phyloP scores from a whole-genome alignment of 1,284 basidiomycete genomes.

The Rhodofomes roseus region DNA sequence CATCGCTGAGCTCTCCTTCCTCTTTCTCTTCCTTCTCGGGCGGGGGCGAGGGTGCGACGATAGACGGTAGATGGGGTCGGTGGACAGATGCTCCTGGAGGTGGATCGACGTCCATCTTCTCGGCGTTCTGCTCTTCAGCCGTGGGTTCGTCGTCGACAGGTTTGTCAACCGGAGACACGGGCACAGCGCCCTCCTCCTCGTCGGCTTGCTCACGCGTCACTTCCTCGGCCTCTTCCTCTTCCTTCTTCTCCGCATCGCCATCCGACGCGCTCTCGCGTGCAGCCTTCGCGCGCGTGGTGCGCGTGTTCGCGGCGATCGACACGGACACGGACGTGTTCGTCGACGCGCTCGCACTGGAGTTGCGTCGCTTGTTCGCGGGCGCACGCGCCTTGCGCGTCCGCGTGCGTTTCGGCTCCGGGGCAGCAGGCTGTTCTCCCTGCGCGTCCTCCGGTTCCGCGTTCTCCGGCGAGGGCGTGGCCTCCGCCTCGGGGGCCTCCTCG shows the following conservation, averaged over 20 bases:
- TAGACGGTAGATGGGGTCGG: background rate
- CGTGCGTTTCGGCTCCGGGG: conserved; percentile 24
- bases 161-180: background rate
- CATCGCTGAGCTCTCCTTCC: conserved; percentile 13
- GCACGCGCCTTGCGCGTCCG: conserved; percentile 25
- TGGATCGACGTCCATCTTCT: conserved; percentile 4
- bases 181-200: background rate
- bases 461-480: conserved; percentile 14
- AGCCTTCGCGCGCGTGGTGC: background rate
- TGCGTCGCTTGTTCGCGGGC: conserved; percentile 4
- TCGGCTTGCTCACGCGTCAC: background rate
- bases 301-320: conserved; percentile 3
- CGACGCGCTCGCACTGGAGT: conserved; percentile 10
- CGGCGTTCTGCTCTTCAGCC: background rate
- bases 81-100: background rate
- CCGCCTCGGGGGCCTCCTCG: conserved; percentile 21
- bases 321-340: conserved; percentile 5
- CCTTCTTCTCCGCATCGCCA: conserved; percentile 2
- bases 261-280: conserved; percentile 1
- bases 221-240: conserved; percentile 1
- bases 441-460: conserved; percentile 20
- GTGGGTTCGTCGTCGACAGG: background rate
- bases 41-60: background rate
- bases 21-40: conserved; percentile 11
- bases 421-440: conserved; percentile 22